Base-by-base conservation (phyloP, 2,329 filamentous ascomycete genomes). In the Xylariales sp. region DNA sequence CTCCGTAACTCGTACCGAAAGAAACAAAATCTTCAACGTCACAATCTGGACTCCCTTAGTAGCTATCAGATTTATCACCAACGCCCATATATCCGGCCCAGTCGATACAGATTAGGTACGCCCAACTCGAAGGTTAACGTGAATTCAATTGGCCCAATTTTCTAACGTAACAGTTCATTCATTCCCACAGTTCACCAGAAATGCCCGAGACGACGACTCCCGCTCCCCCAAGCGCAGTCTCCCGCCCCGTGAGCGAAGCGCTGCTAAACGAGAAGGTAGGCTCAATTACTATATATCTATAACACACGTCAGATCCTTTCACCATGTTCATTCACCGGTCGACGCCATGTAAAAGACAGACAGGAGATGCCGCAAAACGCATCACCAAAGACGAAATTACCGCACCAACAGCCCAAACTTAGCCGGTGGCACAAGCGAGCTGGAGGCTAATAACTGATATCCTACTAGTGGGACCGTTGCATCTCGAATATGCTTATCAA, bases 181-280 rank as follows among this genome's bases (percentile, higher is more conserved):
- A 48, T 64, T 65, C 53, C 43, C 60, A 60, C 53, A 69, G 61
- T 28, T 52, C 46, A 56, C 45, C 65, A 83, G 75, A 77, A 89
- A 89, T 89, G 87, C 81, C 87, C 75, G 85, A 87, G 76, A 80
- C 81, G 58, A 82, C 83, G 72, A 75, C 81, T 83, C 84, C 85
- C 79, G 82, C 87, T 77, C 82, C 86, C 74, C 86, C 89, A 76
- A 86, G 87, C 81, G 86, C 89, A 72, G 87, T 92, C 80, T 87
- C 91, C 81, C 89, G 93, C 82, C 95, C 96, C 72, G 92, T 97
- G 84, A 98, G 95, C 87, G 96, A 99, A 87, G 93, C 95, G 79
- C 90, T 99, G 78, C 89, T 99, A 79, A 98, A 98, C 83, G 96
- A 99, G 85, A 99, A 99, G 94, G 96, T 97, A 90, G 71, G 55